A percentile compares a stretch with the other conserved stretches of the same genome.
Conservation (phyloP, 768 basidiomycete genomes). For the Leccinum aurantiacum region DNA sequence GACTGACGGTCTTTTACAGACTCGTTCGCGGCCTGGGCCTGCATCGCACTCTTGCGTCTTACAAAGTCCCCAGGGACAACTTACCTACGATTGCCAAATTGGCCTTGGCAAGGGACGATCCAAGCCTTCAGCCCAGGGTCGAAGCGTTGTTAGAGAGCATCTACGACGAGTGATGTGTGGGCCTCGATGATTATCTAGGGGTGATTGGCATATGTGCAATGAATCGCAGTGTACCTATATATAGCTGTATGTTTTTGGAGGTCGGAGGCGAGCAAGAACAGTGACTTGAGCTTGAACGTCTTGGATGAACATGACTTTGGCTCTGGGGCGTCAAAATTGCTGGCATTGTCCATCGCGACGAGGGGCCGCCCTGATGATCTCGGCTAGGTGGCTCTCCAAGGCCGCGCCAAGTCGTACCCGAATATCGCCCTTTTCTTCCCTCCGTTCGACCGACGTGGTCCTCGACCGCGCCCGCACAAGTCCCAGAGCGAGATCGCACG, state of each 20-base stretch:
- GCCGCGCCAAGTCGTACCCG: constrained; percentile 3
- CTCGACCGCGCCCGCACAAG: background rate
- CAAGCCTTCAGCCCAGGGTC: constrained; percentile 38
- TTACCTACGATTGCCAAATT: constrained; percentile 48
- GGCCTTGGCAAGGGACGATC: constrained; percentile 33
- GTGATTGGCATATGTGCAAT: background rate
- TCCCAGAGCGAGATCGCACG: background rate
- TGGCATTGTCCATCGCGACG: constrained; percentile 15
- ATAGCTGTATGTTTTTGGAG: background rate
- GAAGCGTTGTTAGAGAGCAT: constrained; percentile 51
- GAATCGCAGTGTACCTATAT: background rate
- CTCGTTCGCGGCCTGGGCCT: constrained; percentile 61
- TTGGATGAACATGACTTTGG: constrained; percentile 16
- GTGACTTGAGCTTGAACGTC: too few relatives aligned
- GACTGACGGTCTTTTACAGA: constrained; percentile 35
- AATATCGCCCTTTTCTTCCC: background rate
- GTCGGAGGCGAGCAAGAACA: too few relatives aligned
- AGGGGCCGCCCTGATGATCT: constrained; percentile 10
- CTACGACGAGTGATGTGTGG: constrained; percentile 28
- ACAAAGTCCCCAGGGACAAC: constrained; percentile 62
- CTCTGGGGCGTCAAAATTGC: constrained; percentile 3
- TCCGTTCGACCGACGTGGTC: constrained; percentile 1
- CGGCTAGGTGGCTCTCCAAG: constrained; percentile 11
- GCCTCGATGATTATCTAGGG: background rate
- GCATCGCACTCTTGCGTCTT: constrained; percentile 54